These are phyloP conservation scores for Melampsora larici-populina DNA, from an alignment of 1,284 basidiomycete genomes.

Conservation along the genomic window DNA sequence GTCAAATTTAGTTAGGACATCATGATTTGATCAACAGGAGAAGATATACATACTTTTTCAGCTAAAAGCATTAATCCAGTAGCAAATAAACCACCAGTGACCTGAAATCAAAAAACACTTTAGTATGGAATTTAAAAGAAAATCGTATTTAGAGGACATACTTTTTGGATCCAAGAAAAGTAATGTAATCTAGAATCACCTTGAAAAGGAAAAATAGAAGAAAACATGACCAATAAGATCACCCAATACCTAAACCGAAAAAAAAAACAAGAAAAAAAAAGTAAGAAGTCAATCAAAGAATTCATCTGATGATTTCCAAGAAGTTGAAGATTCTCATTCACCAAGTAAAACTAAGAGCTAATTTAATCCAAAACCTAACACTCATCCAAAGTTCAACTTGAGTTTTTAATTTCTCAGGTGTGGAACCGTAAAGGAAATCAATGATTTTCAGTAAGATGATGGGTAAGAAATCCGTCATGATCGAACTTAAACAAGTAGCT, in stretches of 20 bases:
- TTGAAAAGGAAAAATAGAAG: slow-evolving; percentile 25
- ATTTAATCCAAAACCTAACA: slow-evolving; percentile 26
- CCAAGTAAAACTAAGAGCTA: slow-evolving; percentile 35
- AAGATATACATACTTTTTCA: slow-evolving; percentile 59
- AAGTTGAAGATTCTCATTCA: no score
- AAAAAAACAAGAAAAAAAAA: neutral
- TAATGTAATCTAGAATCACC: slow-evolving; percentile 8
- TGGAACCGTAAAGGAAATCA: slow-evolving; percentile 32
- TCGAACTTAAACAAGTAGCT: slow-evolving; percentile 21
- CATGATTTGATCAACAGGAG: neutral
- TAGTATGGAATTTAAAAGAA: no score
- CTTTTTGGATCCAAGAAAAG: slow-evolving; percentile 22
- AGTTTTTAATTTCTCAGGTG: slow-evolving; percentile 40
- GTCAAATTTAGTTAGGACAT: neutral
- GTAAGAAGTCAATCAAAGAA: neutral
- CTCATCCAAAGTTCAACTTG: slow-evolving; percentile 42
- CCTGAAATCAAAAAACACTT: slow-evolving; percentile 3
- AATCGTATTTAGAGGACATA: no score
- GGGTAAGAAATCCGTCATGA: slow-evolving; percentile 35
- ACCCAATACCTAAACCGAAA: slow-evolving; percentile 16
- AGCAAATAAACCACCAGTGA: slow-evolving; percentile 61
- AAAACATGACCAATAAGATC: slow-evolving; percentile 21
- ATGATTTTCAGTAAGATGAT: slow-evolving; percentile 22
- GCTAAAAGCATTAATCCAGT: slow-evolving; percentile 63
- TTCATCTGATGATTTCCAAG: no score